These are phyloP conservation scores for Paraglomus occultum DNA, from an alignment of 192 early-diverging fungal species.

Conservation along the genomic window DNA sequence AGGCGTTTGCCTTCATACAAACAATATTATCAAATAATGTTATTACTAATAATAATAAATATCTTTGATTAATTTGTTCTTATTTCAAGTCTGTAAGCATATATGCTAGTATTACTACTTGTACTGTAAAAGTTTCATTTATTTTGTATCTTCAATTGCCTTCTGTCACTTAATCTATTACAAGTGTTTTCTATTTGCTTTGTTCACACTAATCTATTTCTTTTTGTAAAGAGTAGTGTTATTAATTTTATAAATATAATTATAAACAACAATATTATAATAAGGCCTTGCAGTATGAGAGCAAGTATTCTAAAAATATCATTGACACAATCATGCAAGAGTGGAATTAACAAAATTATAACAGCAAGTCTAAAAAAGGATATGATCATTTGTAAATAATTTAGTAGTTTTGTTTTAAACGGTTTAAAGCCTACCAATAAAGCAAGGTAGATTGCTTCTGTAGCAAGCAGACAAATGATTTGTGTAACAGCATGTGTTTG, in stretches of 20 bases:
- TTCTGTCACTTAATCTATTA: no score
- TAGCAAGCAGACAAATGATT: not conserved
- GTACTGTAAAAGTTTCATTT: no score
- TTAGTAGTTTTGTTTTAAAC: not conserved
- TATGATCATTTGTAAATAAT: not conserved
- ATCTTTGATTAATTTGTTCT: no score
- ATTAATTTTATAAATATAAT: not conserved
- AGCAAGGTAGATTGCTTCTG: constrained; percentile 3
- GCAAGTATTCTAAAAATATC: not conserved
- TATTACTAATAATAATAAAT: no score
- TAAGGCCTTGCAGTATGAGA: not conserved
- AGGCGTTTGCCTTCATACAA: no score
- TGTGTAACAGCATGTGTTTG: not conserved
- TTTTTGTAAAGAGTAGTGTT: no score
- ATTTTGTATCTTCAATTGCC: no score
- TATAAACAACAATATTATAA: not conserved
- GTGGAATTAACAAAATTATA: not conserved
- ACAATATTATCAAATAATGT: no score
- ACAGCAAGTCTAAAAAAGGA: not conserved
- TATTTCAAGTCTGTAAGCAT: no score
- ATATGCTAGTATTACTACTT: no score
- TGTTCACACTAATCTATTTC: no score
- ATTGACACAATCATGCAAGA: not conserved
- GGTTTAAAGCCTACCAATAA: constrained; percentile 8
- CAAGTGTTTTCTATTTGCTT: no score